Evolutionary conservation across 75 land plant genomes (phyloP).

Genomic region (Ceratopteris richardii): DNA sequence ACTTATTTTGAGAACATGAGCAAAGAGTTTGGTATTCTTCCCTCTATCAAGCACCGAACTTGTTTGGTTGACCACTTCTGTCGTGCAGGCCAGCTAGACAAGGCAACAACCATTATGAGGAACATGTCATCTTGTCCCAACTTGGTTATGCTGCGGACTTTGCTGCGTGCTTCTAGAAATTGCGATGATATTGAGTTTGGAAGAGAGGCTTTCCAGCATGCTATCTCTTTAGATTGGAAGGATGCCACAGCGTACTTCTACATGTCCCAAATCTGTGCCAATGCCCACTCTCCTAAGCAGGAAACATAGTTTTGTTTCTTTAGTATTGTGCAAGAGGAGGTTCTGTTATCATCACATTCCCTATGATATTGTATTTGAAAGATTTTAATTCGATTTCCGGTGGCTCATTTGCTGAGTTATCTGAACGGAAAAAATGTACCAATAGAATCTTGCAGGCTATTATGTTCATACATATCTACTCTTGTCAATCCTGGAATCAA

Average conservation of each 20-base stretch:
- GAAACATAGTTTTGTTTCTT: too few species aligned
- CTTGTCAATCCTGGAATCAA: too few species aligned
- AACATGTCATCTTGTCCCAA: conserved; percentile 6
- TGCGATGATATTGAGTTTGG: conserved; percentile 7
- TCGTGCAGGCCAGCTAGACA: conserved; percentile 14
- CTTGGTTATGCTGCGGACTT: conserved; percentile 7
- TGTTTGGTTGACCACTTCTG: conserved; percentile 10
- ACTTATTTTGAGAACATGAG: conserved; percentile 6
- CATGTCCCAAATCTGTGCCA: too few species aligned
- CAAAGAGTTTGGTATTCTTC: conserved; percentile 2
- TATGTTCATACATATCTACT: too few species aligned
- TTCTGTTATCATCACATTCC: too few species aligned
- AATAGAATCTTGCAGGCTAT: too few species aligned
- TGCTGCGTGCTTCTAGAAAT: conserved; percentile 9
- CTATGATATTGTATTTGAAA: too few species aligned
- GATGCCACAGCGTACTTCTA: neutral
- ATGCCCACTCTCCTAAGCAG: too few species aligned
- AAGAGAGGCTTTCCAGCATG: neutral
- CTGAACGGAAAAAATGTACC: too few species aligned
- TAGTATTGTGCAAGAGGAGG: too few species aligned
- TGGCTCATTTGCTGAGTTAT: too few species aligned
- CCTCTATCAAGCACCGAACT: conserved; percentile 3
- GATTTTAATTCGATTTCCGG: too few species aligned
- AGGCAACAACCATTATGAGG: conserved; percentile 2
- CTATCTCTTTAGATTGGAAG: neutral